Percentiles rank a stretch among this genome's conserved stretches.
Conservation (phyloP, 2,329 filamentous ascomycete genomes). For the Pseudocercospora fijiensis region DNA sequence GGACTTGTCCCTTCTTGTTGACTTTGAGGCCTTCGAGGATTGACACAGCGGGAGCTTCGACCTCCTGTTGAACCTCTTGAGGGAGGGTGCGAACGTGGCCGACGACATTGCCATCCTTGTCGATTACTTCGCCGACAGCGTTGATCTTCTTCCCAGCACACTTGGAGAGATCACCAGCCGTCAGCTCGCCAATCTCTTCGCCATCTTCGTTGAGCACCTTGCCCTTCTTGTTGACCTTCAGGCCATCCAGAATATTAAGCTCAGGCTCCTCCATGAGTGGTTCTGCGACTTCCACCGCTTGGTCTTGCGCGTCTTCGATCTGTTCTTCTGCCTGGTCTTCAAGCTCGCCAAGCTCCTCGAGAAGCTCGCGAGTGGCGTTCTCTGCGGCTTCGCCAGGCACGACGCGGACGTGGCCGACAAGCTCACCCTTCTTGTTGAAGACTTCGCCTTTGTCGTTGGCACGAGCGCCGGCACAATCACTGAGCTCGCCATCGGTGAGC, state of each 20-base stretch:
- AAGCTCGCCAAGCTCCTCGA: conserved; percentile 50
- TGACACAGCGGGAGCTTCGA: conserved; percentile 42
- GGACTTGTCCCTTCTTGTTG: conserved; percentile 58
- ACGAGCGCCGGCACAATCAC: conserved; percentile 48
- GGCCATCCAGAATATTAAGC: conserved; percentile 51
- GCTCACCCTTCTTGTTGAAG: conserved; percentile 51
- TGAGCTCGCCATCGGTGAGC: conserved; percentile 49
- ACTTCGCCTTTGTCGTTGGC: conserved; percentile 54
- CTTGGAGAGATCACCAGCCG: conserved; percentile 59
- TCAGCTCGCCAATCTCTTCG: conserved; percentile 54
- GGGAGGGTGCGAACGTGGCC: conserved; percentile 59
- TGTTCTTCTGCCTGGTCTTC: conserved; percentile 38
- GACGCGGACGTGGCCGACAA: conserved; percentile 51
- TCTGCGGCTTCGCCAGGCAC: conserved; percentile 52
- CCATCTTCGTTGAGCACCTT: conserved; percentile 54
- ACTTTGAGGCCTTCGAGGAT: conserved; percentile 55
- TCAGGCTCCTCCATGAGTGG: conserved; percentile 38
- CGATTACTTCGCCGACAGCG: conserved; percentile 63
- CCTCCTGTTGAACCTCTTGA: conserved; percentile 39
- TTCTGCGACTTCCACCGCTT: conserved; percentile 22
- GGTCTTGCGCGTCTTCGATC: conserved; percentile 14
- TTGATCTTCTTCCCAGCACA: conserved; percentile 67
- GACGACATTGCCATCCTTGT: conserved; percentile 63
- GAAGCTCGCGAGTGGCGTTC: conserved; percentile 50
- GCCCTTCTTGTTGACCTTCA: conserved; percentile 61